Evolutionary conservation across 108 stramenopile genomes (phyloP).

Genomic region (Nitzschia sp.): DNA sequence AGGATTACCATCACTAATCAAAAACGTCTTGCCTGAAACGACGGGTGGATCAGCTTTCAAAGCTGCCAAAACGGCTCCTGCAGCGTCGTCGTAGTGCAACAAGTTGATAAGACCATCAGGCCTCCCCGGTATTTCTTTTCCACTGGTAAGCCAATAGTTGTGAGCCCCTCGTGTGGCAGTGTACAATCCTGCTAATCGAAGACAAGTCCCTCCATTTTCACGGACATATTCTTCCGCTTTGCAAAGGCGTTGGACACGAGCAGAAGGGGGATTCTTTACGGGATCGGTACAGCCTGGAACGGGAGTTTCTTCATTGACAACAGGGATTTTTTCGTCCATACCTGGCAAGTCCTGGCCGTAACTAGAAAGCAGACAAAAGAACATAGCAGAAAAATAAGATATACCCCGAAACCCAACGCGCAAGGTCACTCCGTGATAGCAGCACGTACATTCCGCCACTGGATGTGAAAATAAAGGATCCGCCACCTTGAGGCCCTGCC

Average conservation of each 20-base stretch:
- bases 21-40: slow-evolving; percentile 52
- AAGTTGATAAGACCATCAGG: slow-evolving; percentile 82
- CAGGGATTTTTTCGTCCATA: slow-evolving; percentile 31
- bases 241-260: slow-evolving; percentile 55
- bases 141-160: slow-evolving; percentile 76
- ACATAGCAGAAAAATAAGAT: too few relatives aligned
- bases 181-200: slow-evolving; percentile 82
- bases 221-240: slow-evolving; percentile 62
- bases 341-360: neutral
- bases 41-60: slow-evolving; percentile 37
- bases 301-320: slow-evolving; percentile 61
- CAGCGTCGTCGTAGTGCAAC: slow-evolving; percentile 90
- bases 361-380: neutral
- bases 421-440: neutral
- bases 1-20: slow-evolving; percentile 85
- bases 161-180: slow-evolving; percentile 80
- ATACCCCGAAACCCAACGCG: too few relatives aligned
- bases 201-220: slow-evolving; percentile 51
- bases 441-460: slow-evolving; percentile 75
- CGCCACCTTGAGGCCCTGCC: slow-evolving; percentile 48
- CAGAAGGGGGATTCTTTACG: slow-evolving; percentile 12
- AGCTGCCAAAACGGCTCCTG: slow-evolving; percentile 65
- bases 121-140: slow-evolving; percentile 61
- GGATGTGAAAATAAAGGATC: slow-evolving; percentile 81
- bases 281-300: slow-evolving; percentile 21